Conservation (phyloP, 805 yeast species). For the Hanseniaspora mollemarum region DNA sequence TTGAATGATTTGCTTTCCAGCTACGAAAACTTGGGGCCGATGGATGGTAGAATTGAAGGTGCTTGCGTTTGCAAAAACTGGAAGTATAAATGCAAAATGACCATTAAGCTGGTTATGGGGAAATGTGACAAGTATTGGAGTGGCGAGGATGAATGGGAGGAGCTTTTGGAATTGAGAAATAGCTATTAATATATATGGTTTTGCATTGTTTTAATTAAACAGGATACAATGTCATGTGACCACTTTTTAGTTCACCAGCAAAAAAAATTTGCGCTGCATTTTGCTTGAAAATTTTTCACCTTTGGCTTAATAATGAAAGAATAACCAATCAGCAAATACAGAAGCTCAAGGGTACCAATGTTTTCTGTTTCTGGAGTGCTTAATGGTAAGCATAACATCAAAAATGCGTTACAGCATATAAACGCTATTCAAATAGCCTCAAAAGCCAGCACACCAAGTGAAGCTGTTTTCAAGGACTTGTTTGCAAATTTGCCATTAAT, state of each 20-base stretch:
- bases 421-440: conserved; percentile 8
- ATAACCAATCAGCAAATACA: too few relatives aligned
- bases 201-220: too few relatives aligned
- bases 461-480: conserved; percentile 20
- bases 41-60: conserved; percentile 56
- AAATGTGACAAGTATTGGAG: conserved; percentile 75
- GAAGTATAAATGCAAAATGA: conserved; percentile 69
- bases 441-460: background rate
- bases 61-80: conserved; percentile 85
- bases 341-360: too few relatives aligned
- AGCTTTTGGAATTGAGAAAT: conserved; percentile 35
- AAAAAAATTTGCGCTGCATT: too few relatives aligned
- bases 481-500: conserved; percentile 56
- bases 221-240: too few relatives aligned
- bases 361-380: background rate
- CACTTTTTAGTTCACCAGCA: too few relatives aligned
- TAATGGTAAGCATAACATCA: background rate
- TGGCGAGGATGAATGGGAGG: conserved; percentile 65
- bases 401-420: conserved; percentile 10
- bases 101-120: conserved; percentile 63
- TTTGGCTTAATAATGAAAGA: too few relatives aligned
- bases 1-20: conserved; percentile 74
- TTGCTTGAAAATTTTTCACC: too few relatives aligned
- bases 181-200: too few relatives aligned
- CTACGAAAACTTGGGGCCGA: conserved; percentile 76